These are phyloP conservation scores for Cucumis melo DNA, from an alignment of 306 rosid genomes.

Conservation along the genomic window DNA sequence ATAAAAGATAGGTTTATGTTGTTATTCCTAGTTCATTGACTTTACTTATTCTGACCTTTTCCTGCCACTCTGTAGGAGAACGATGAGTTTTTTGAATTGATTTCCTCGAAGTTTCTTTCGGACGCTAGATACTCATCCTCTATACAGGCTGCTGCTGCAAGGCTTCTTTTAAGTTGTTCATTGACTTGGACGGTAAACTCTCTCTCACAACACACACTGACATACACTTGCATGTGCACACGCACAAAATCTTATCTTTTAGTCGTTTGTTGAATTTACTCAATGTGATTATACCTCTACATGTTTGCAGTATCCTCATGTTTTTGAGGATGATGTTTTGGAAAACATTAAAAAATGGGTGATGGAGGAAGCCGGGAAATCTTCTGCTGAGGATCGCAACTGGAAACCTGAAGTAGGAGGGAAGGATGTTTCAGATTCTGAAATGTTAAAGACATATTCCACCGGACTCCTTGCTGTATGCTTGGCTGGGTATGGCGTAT, in stretches of 20 bases:
- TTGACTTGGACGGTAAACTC: conserved; percentile 67
- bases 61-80: conserved; percentile 39
- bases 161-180: conserved; percentile 74
- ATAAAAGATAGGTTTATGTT: not conserved
- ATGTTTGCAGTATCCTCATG: conserved; percentile 74
- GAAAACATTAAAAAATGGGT: conserved; percentile 69
- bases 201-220: not conserved
- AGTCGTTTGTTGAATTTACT: not conserved
- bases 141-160: conserved; percentile 62
- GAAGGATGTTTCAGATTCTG: conserved; percentile 60
- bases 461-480: conserved; percentile 88
- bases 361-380: conserved; percentile 46
- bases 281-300: conserved; percentile 16
- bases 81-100: conserved; percentile 86
- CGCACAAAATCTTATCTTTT: not conserved
- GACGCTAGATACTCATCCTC: conserved; percentile 53
- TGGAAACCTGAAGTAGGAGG: conserved; percentile 35
- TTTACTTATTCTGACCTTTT: not conserved
- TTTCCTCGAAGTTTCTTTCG: conserved; percentile 67
- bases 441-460: conserved; percentile 83
- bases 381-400: conserved; percentile 37
- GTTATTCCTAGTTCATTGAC: not conserved
- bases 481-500: conserved; percentile 46
- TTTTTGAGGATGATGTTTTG: conserved; percentile 69
- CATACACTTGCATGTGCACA: not conserved